A percentile compares a stretch with the other conserved stretches of the same genome.
Evolutionary conservation across 2,329 filamentous ascomycete species (phyloP).

Genomic region (Aureobasidium sp.): DNA sequence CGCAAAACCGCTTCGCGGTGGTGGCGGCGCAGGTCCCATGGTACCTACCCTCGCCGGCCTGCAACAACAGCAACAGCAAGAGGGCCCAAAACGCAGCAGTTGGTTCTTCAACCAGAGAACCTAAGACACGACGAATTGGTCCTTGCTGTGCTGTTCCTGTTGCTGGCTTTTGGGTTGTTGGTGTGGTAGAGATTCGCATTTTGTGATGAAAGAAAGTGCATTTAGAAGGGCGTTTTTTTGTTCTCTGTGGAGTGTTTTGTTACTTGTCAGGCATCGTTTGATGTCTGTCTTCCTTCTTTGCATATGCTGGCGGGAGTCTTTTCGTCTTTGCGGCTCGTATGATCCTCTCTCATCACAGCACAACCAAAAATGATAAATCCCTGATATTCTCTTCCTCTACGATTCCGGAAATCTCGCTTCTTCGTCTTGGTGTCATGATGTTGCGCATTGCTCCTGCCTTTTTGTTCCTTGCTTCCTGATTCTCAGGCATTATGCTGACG

Average conservation of each 20-base stretch:
- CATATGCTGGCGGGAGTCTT: background rate
- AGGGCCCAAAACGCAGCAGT: conserved; percentile 17
- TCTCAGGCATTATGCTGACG: too few relatives aligned
- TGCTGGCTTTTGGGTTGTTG: background rate
- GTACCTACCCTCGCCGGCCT: conserved; percentile 38
- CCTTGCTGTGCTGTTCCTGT: background rate
- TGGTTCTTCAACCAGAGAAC: conserved; percentile 28
- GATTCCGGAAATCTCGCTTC: too few relatives aligned
- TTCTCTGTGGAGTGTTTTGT: background rate
- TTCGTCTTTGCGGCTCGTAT: background rate
- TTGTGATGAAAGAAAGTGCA: background rate
- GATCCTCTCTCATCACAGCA: background rate
- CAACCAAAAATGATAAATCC: too few relatives aligned
- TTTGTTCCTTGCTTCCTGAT: too few relatives aligned
- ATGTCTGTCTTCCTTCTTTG: background rate
- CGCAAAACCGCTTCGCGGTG: conserved; percentile 56
- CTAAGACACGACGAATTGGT: conserved; percentile 14
- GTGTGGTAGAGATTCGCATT: background rate
- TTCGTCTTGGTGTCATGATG: too few relatives aligned
- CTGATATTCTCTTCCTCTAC: too few relatives aligned
- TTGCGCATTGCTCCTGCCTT: too few relatives aligned
- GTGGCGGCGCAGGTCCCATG: conserved; percentile 30
- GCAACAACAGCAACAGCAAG: conserved; percentile 44
- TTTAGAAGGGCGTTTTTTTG: background rate
- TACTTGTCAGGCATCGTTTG: background rate